Base-by-base conservation (phyloP, 2,329 filamentous ascomycete species). In the Chaetomium olivaceum region DNA sequence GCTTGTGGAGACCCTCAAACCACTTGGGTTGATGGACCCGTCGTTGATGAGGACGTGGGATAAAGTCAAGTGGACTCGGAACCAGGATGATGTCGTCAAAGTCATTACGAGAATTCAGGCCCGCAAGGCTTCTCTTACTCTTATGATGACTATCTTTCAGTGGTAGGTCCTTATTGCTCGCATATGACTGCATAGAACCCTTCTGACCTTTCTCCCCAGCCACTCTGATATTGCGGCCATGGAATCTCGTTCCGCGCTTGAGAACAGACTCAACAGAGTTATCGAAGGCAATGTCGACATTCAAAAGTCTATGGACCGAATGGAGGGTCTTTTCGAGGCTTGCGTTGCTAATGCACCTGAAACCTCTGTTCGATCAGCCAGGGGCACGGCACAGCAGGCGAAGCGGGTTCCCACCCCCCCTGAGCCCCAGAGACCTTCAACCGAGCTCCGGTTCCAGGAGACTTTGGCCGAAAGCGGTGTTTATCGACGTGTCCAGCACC, bases 1-100 rank as follows among this genome's bases (percentile, higher is more conserved):
- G 6, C 55, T 57, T n/a, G 31, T 57, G n/a, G 31, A 57, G 25
- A 11, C 16, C n/a, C 55, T 57, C 55, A 57, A 57, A 31, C 55
- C 55, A 31, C 25, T 57, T 57, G 55, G 55, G 55, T 43, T 57
- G 31, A 16, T 21, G n/a, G 31, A 39, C 31, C 31, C 55, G 21
- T n/a, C 55, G 55, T 57, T 57, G 31, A 57, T 57, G 55, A 39
- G 6, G 55, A 23, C n/a, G n/a, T 57, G 55, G 55, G 55, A 57
- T 57, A 57, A 57, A 19, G 55, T 25, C 4, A 57, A 39, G 31
- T 57, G 55, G 55, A 31, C 31, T 43, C 55, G 31, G 55, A 25
- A 2, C n/a, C 55, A 57, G 55, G 55, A 57, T n/a, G 55, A 57
- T 57, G 14, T 57, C 31, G 55, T n/a, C 9, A 57, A 57, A 31